Base-by-base conservation (phyloP, 2,329 filamentous ascomycete genomes). In the Penicillium sp. region DNA sequence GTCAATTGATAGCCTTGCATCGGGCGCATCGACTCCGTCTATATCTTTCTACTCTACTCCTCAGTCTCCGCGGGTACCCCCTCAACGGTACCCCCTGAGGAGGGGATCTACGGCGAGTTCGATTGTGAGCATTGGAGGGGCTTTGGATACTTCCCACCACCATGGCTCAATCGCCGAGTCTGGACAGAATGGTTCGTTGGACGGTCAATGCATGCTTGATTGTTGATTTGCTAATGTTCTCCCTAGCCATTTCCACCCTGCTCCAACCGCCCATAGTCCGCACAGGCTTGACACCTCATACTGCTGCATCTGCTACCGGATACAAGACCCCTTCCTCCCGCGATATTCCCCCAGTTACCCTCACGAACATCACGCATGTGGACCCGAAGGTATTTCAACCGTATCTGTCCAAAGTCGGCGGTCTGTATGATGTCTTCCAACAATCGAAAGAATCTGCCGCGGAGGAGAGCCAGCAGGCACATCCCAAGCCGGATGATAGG, bases 291-390 rank as follows among this genome's bases (percentile, higher is more conserved):
- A 77, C 89, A 44, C 86, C 90, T 18, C 86, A 94, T 67, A 85
- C 85, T 0, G 77, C 84, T 1, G 82, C 66, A 24, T 54, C 85
- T 2, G 80, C 87, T 1, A 86, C 81, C 59, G 76, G 84, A 11
- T 87, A 93, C 61, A 91, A 85, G 58, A 84, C 87, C 11, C 91
- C 91, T 0, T 94, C 89, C 1, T 78, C 87, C 14, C 82, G 82
- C 67, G 91, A 98, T 64, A 98, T 98, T 29, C 91, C 91, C 1
- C 91, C 91, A 0, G 93, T 98, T 0, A 84, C 89, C 1, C 75
- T 98, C 49, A 90, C 89, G 6, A 95, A 95, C 59, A 87, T 97
- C 37, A 80, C 84, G 9, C 86, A 86, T 59, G 77, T 97, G 57
- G 87, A 95, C 31, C 70, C 81, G 0, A 80, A 85, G 52, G 85